These are phyloP conservation scores for Westerdykella ornata DNA, from an alignment of 2,329 filamentous ascomycete species.

Conservation along the genomic window DNA sequence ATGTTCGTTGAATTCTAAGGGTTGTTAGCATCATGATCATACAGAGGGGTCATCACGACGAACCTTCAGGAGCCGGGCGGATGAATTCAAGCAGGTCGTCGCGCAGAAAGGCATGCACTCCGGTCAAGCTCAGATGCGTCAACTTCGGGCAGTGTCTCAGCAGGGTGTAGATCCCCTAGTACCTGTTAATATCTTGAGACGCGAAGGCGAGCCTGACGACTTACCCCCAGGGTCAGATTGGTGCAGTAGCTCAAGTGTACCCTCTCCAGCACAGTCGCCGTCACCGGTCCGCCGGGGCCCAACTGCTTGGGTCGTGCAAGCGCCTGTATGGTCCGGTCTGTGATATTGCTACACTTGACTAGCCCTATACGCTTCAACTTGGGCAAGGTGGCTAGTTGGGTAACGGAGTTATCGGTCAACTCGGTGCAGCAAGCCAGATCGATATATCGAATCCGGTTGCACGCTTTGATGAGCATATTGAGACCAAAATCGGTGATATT, in stretches of 20 bases:
- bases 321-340: constrained; percentile 79
- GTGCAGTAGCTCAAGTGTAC: constrained; percentile 96
- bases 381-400: constrained; percentile 73
- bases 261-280: constrained; percentile 69
- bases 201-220: constrained; percentile 24
- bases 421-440: constrained; percentile 91
- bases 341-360: constrained; percentile 88
- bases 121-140: constrained; percentile 90
- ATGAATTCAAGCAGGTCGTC: constrained; percentile 82
- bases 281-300: constrained; percentile 49
- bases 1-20: constrained; percentile 81
- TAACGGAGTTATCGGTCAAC: constrained; percentile 81
- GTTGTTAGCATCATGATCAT: neutral
- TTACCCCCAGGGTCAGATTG: constrained; percentile 71
- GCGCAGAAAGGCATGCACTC: constrained; percentile 81
- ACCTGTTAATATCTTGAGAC: constrained; percentile 24
- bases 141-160: constrained; percentile 87
- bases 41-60: constrained; percentile 11
- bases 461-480: constrained; percentile 71
- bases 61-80: constrained; percentile 71
- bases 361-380: constrained; percentile 92
- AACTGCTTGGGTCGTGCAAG: constrained; percentile 62
- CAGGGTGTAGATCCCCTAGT: constrained; percentile 77
- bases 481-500: constrained; percentile 88
- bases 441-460: constrained; percentile 94